Base-by-base conservation (phyloP, 2,329 filamentous ascomycete genomes). In the Fusarium sp. region DNA sequence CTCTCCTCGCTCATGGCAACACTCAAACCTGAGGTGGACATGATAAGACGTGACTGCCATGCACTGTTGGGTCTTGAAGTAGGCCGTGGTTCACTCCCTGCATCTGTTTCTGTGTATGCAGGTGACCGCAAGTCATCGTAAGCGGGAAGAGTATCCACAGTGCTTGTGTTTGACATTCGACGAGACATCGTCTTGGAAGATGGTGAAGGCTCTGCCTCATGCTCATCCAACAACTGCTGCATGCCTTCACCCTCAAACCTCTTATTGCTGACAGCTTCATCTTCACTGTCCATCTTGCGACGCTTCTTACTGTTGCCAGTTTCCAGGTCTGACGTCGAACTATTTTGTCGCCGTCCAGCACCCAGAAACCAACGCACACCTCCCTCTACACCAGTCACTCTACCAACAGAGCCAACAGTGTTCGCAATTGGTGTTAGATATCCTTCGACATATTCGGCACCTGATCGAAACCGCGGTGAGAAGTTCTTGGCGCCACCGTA, bases 1-100 rank as follows among this genome's bases (percentile, higher is more conserved):
- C 93, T 97, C 74, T 96, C 91, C 19, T 96, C 91, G 73, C 92
- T 96, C 86, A 99, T 93, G 1, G 96, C 94, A 17, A 97, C 90
- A 67, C 94, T 94, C 1, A 98, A 85, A 1, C 94, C 95, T 1
- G 94, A 97, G 0, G 95, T 97, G 7, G 93, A 94, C 77, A 97
- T 92, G 70, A 97, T 92, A 19, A 97, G 83, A 15, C 94, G 89
- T 13, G 92, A 92, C 64, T 92, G 92, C 93, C 94, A 96, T 74
- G 84, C 76, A 20, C 73, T 74, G 19, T 71, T 77, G 7, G 78
- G 74, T 6, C 76, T 71, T 6, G 76, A 74, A 15, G 73, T 66
- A 10, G 71, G 64, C 22, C 75, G 73, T 3, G 77, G 74, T 1
- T 69, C 67, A 51, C 62, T 69, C 40, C 79, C 71, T 17, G 74